Base-by-base conservation (phyloP, 1,284 basidiomycete species). In the Marasmius sp. region DNA sequence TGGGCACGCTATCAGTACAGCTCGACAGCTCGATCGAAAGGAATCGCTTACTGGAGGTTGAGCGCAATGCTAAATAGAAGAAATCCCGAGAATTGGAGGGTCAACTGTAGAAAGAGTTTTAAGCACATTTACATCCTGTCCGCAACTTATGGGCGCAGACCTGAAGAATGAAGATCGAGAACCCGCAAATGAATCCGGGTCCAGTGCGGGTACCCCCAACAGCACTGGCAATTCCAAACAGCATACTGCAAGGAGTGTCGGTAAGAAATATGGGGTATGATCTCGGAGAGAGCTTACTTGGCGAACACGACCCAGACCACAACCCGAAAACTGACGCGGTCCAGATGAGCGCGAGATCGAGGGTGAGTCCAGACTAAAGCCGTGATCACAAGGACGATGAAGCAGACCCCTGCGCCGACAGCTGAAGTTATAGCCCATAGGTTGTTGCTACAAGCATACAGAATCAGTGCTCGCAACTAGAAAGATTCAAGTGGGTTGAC, bases 261-360 rank as follows among this genome's bases (percentile, higher is more conserved):
- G 57, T 9, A 37, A 47, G 54, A 20, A 62, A 33, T 41, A 33
- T 51, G 33, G 33, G 8, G 33, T 22, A 27, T 39, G 16, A 20
- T 16, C 45, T 56, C 11, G 20, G 34, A n/a, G 45, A 59, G 22
- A 41, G 53, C 54, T 57, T 59, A 68, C 67, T 68, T 68, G 18
- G 67, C 64, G 41, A 65, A 36, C 11, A 68, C 58, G 18, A 61
- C 66, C 16, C 61, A 65, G 48, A 64, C 59, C 33, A 68, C 61
- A 34, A 68, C 60, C 20, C 67, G 61, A 58, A 67, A 68, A 56
- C 66, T 67, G 22, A 68, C 66, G 18, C 67, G 64, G 53, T 68
- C 66, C 48, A 68, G 60, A 49, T 64, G 62, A 36, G 58, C 33
- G 14, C 67, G 64, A 36, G 66, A 61, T 53, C 45, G 52, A 12